These are phyloP conservation scores for Phytopythium vexans DNA, from an alignment of 352 stramenopile species.

Conservation along the genomic window DNA sequence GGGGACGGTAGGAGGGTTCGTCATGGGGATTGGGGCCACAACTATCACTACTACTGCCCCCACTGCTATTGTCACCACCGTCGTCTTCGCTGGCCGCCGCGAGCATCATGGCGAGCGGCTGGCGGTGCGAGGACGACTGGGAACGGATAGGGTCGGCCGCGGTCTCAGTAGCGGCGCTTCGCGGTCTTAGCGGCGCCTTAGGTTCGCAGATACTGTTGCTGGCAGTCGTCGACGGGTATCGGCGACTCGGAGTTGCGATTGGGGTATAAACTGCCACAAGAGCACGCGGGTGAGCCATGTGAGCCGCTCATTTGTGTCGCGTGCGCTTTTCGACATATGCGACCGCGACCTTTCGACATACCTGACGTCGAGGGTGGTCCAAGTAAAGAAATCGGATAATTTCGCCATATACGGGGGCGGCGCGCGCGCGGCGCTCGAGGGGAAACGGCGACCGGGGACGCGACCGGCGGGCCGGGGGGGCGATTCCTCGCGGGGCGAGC, in stretches of 20 bases:
- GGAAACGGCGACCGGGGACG: background rate
- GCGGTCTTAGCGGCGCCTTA: conserved; percentile 18
- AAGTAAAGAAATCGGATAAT: conserved; percentile 39
- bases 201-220: background rate
- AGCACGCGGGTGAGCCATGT: background rate
- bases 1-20: conserved; percentile 6
- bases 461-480: background rate
- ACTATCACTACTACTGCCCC: conserved; percentile 31
- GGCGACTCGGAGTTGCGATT: conserved; percentile 2
- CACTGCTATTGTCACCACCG: conserved; percentile 17
- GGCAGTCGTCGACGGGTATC: background rate
- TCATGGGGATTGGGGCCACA: conserved; percentile 12
- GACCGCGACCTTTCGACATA: conserved; percentile 9
- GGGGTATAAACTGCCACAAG: conserved; percentile 7
- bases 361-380: conserved; percentile 40
- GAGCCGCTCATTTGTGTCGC: no score
- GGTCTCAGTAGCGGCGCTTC: conserved; percentile 8
- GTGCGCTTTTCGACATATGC: background rate
- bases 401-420: conserved; percentile 27
- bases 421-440: background rate
- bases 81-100: conserved; percentile 25
- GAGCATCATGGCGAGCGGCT: background rate
- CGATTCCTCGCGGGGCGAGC: background rate
- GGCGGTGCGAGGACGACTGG: background rate
- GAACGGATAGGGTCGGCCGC: background rate